These are phyloP conservation scores for Mycena floridula DNA, from an alignment of 768 basidiomycete genomes.

Conservation along the genomic window DNA sequence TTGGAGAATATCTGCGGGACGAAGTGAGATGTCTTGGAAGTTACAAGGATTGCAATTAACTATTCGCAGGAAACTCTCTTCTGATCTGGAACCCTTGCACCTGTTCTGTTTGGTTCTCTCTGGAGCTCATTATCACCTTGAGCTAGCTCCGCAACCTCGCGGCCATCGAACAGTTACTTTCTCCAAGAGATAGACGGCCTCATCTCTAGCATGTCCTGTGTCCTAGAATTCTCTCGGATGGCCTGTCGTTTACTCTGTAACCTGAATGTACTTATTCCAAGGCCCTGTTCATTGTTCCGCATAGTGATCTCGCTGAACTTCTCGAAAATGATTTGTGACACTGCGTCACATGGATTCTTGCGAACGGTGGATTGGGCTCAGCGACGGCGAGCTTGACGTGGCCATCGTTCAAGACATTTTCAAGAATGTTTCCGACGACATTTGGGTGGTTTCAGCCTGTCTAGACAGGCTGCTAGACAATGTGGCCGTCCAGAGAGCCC, in stretches of 20 bases:
- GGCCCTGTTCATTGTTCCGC: no score
- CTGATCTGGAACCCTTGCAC: no score
- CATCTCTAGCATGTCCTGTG: no score
- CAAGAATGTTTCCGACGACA: conserved; percentile 50
- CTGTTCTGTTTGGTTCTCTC: no score
- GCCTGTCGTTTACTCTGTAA: no score
- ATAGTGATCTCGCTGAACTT: background rate
- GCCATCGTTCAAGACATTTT: conserved; percentile 44
- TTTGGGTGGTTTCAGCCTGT: conserved; percentile 76
- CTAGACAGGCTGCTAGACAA: conserved; percentile 61
- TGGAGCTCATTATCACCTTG: no score
- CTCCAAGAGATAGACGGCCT: no score
- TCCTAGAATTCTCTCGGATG: no score
- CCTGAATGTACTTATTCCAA: no score
- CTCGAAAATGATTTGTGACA: background rate
- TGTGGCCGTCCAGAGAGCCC: conserved; percentile 42
- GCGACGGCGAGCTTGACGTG: conserved; percentile 52
- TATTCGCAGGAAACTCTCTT: conserved; percentile 69
- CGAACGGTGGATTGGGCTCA: conserved; percentile 49
- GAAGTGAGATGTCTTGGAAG: conserved; percentile 57
- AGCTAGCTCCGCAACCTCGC: no score
- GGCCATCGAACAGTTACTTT: no score
- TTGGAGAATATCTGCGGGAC: conserved; percentile 96
- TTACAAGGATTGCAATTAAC: background rate
- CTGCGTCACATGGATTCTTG: conserved; percentile 21